Conservation (phyloP, 768 basidiomycete genomes). For the Cubamyces lactineus region DNA sequence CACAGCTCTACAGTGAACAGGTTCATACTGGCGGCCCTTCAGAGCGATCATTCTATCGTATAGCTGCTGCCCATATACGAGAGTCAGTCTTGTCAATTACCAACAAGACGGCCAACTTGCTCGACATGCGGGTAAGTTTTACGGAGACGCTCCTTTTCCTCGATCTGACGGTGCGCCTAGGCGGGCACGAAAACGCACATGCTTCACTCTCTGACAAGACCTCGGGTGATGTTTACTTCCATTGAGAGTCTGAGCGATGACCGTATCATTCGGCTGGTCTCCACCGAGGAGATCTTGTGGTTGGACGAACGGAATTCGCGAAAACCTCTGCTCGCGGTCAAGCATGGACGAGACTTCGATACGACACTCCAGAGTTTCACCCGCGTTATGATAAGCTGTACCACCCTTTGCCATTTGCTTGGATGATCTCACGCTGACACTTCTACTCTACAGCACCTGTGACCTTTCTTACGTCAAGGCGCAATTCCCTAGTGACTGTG, state of each 20-base stretch:
- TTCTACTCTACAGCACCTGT: conserved; percentile 43
- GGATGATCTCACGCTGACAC: background rate
- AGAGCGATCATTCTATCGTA: conserved; percentile 53
- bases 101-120: conserved; percentile 41
- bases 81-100: conserved; percentile 53
- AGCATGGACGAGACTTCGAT: conserved; percentile 64
- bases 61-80: conserved; percentile 42
- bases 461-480: conserved; percentile 62
- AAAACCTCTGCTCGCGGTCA: conserved; percentile 61
- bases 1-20: background rate
- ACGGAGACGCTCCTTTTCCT: background rate
- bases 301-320: conserved; percentile 62
- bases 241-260: conserved; percentile 49
- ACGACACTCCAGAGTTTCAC: conserved; percentile 54
- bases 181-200: conserved; percentile 11
- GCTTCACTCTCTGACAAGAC: conserved; percentile 41
- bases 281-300: conserved; percentile 71
- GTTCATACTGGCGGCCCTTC: background rate
- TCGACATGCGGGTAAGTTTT: conserved; percentile 61
- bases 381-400: conserved; percentile 40
- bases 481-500: conserved; percentile 59
- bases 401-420: conserved; percentile 2
- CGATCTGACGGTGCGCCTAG: background rate
- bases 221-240: conserved; percentile 53
- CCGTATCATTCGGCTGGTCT: conserved; percentile 54